Evolutionary conservation across 805 yeast species (phyloP), one percentile per base, ranked within the genome.

Genomic region (Wickerhamiella spandovensis): DNA sequence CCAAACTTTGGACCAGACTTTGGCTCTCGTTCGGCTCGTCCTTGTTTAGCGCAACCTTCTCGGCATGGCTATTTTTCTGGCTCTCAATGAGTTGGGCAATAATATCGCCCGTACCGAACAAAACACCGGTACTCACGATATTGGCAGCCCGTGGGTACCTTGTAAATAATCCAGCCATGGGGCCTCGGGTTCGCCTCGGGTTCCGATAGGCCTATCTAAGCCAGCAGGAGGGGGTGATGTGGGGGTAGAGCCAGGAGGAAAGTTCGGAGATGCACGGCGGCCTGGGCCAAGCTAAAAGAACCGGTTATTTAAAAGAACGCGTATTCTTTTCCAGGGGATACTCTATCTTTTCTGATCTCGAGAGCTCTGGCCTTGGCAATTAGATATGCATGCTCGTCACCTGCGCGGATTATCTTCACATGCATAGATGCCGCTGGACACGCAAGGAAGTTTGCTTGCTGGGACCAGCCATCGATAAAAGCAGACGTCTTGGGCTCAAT

Each of bases 51-150:
- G 70, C 51, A 0, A 89, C 81, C 51, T 95, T 67, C 2, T 56
- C 53, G 44, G 57, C 67, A 57, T 85, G 87, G 61, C 69, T 81
- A 12, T 35, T 51, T 37, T 24, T 56, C 43, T 48, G 43, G 61
- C 76, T 20, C n/a, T 24, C 75, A 5, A 76, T 57, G 0, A 65
- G 43, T 62, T 87, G 95, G 0, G 95, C 95, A 23, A 83, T 56
- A 1, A 65, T 66, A 63, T 87, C 95, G 2, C 95, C 95, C 1
- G 79, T 52, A 0, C 87, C 92, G 62, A 86, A 85, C 37, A 79
- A 63, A 13, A 52, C 25, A 17, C 45, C 32, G 20, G 45, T 43
- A 20, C 38, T 18, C 25, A 37, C 39, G n/a, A 35, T 35, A 13
- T 35, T 35, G 3, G 39, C 20, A 6, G 39, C 39, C 18, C 17